These are phyloP conservation scores for Colletotrichum limetticola DNA, from an alignment of 2,329 filamentous ascomycete genomes.

Conservation along the genomic window DNA sequence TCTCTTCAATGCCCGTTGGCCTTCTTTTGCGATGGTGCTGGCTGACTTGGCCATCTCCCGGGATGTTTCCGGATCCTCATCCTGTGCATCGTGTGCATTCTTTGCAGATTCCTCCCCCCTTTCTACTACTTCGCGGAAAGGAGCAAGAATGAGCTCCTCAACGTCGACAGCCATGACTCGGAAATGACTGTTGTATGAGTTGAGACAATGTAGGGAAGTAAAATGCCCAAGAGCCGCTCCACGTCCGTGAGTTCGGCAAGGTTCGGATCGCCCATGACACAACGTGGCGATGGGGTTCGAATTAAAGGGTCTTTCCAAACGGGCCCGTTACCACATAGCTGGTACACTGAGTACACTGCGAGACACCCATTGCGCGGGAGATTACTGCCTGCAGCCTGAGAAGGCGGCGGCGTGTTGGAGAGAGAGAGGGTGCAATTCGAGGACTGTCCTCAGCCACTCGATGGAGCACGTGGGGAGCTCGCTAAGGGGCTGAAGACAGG, in stretches of 20 bases:
- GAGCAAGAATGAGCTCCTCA: slow-evolving; percentile 37
- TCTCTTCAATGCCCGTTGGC: slow-evolving; percentile 48
- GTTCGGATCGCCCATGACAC: slow-evolving; percentile 9
- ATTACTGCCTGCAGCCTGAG: background rate
- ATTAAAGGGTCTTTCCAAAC: background rate
- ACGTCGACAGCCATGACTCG: slow-evolving; percentile 28
- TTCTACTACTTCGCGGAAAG: slow-evolving; percentile 52
- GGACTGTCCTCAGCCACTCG: slow-evolving; percentile 1
- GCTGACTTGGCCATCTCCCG: slow-evolving; percentile 47
- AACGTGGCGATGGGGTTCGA: slow-evolving; percentile 5
- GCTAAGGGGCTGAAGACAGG: slow-evolving; percentile 10
- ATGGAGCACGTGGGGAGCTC: slow-evolving; percentile 21
- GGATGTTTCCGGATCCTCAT: slow-evolving; percentile 38
- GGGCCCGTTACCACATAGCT: background rate
- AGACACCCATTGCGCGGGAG: background rate
- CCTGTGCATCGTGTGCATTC: slow-evolving; percentile 44
- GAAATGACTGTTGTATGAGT: background rate
- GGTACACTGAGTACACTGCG: background rate
- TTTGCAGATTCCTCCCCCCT: slow-evolving; percentile 48
- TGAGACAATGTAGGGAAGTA: slow-evolving; percentile 4
- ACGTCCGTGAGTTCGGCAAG: background rate
- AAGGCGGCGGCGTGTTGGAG: background rate
- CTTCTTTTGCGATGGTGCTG: slow-evolving; percentile 47
- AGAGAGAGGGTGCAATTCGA: background rate
- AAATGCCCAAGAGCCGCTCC: background rate